Evolutionary conservation across 2,329 filamentous ascomycete species (phyloP), one percentile per base, ranked within the genome.

Genomic region (Arachnomyces sp.): DNA sequence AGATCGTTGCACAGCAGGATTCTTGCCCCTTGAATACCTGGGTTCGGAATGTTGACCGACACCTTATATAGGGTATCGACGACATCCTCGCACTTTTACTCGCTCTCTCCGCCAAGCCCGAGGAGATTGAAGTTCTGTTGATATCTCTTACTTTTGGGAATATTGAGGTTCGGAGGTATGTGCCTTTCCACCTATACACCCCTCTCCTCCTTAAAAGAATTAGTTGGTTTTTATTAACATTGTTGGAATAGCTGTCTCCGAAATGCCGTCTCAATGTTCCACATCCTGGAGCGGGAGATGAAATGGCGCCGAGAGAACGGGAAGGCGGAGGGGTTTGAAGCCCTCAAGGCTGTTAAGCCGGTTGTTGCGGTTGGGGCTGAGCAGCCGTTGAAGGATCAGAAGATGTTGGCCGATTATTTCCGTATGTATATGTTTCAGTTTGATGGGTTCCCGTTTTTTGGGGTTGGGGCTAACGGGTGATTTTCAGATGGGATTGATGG

Each of bases 121-220:
- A 94, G 51, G 90, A 96, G 57, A 71, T 96, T 15, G 86, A 96
- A 60, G 71, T 96, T 28, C 64, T 84, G 34, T 74, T 96, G 62
- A 73, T 98, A 42, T 94, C 88, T 1, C 74, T 95, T 44, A 94
- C 89, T 1, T 95, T 92, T 61, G 92, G 92, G 42, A 98, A 98
- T 58, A 85, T 96, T 15, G 80, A 89, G 50, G 78, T 94, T 12
- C 74, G 88, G 47, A 89, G 79, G 84, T 87, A 61, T 44, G 66
- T 49, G 15, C 3, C 7, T 39, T 16, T 31, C 39, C 13, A n/a
- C 20, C 38, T 28, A 13, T 20, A 8, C 8, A 4, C 7, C 33
- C 20, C 7, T 37, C 17, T 14, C 17, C 28, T 15, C 7, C 17
- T 36, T 31, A 12, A 11, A 9, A 15, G 12, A n/a, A 17, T 28